Base-by-base conservation (phyloP, 2,329 filamentous ascomycete genomes). In the Thielaviopsis populi region DNA sequence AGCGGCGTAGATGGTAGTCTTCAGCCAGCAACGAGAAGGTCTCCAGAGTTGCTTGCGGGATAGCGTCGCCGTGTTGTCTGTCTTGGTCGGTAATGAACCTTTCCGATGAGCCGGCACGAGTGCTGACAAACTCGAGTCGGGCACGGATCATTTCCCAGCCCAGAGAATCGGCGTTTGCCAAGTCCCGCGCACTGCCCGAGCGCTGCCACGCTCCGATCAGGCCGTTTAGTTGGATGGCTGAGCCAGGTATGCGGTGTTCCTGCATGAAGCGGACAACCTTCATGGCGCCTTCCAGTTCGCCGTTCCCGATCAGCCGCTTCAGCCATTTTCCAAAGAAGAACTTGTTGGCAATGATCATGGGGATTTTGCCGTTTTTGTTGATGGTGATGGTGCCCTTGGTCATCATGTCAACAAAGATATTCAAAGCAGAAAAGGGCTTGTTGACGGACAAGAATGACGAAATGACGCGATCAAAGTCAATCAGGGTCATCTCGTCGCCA, bases 301-400 rank as follows among this genome's bases (percentile, higher is more conserved):
- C 84, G 65, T 85, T 82, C 17, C 85, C 86, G 64, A 95, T 87
- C 8, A 95, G 81, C 60, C 87, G 84, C 73, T 92, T 92, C 70
- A 95, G 80, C 91, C 91, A 96, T 69, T 89, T 91, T 41, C 86
- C 88, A 68, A 91, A 87, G 73, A 96, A 89, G 73, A 90, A 92
- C 67, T 86, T 85, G 72, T 95, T 94, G 60, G 76, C 77, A 46
- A 83, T 73, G 8, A 76, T 73, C 0, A 76, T 75, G 0, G 81
- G 80, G 64, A 83, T 73, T 19, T 72, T 69, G 61, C 73, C 73
- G 65, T 73, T 71, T 61, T 69, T 72, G 7, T 70, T 69, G 59
- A 82, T 70, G 64, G 82, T 76, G 63, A 83, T 72, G 54, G 76
- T 71, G 4, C 80, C 80, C 3, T 82, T 80, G 65, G 83, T 82